These are phyloP conservation scores for Vanilla planifolia DNA, from an alignment of 106 monocot genomes.

Conservation along the genomic window DNA sequence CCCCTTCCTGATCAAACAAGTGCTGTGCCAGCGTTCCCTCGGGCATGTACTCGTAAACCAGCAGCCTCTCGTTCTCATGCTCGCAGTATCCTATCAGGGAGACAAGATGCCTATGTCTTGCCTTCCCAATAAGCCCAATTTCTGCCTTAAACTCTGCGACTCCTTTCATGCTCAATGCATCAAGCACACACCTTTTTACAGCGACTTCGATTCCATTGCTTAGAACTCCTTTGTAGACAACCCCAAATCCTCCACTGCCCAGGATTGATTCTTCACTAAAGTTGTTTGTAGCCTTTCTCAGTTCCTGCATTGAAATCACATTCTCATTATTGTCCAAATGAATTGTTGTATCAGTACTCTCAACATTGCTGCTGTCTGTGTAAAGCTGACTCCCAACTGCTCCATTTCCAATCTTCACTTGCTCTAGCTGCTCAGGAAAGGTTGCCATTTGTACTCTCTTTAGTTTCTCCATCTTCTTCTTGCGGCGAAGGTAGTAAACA, in stretches of 20 bases:
- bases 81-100: constrained; percentile 72
- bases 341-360: not conserved
- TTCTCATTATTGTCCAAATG: constrained; percentile 11
- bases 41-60: constrained; percentile 89
- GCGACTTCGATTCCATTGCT: constrained; percentile 58
- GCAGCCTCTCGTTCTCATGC: constrained; percentile 63
- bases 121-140: constrained; percentile 73
- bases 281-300: constrained; percentile 58
- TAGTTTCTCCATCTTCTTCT: constrained; percentile 25
- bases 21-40: constrained; percentile 79
- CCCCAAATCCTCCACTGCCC: constrained; percentile 84
- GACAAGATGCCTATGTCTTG: constrained; percentile 80
- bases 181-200: constrained; percentile 64
- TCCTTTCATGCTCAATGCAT: constrained; percentile 63
- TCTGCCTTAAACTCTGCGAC: constrained; percentile 78
- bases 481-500: constrained; percentile 17
- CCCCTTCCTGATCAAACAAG: constrained; percentile 42
- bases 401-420: constrained; percentile 26
- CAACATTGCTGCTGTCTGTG: constrained; percentile 28
- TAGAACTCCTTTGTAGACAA: constrained; percentile 71
- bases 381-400: constrained; percentile 19
- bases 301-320: constrained; percentile 51
- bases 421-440: constrained; percentile 27
- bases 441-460: constrained; percentile 24
- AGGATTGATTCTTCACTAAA: constrained; percentile 53